phyloP scores from a whole-genome alignment of 2,329 filamentous ascomycete genomes.

The Geosmithia flava region DNA sequence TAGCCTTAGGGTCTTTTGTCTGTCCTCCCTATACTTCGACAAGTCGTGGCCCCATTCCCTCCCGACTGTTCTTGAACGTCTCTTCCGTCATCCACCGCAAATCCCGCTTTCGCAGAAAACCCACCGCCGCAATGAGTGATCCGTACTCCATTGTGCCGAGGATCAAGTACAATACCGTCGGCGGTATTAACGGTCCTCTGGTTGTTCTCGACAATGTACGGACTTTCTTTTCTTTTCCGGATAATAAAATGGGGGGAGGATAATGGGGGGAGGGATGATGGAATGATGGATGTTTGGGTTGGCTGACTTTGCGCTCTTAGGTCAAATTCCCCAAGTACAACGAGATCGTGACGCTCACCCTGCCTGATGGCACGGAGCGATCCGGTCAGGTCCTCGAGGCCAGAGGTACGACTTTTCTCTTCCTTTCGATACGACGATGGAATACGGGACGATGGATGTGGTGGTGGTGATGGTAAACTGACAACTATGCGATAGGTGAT shows the following conservation, averaged over 20 bases:
- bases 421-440: neutral
- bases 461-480: no score
- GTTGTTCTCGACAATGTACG: slow-evolving; percentile 91
- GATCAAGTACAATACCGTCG: slow-evolving; percentile 94
- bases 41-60: neutral
- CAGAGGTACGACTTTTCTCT: slow-evolving; percentile 52
- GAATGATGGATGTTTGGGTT: slow-evolving; percentile 1
- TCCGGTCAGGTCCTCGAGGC: slow-evolving; percentile 96
- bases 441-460: no score
- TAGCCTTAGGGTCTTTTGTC: neutral
- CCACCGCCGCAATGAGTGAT: slow-evolving; percentile 33
- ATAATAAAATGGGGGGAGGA: neutral
- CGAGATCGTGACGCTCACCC: slow-evolving; percentile 91
- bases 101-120: slow-evolving; percentile 4
- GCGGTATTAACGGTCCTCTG: slow-evolving; percentile 93
- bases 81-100: neutral
- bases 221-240: neutral
- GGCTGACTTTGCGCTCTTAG: slow-evolving; percentile 30
- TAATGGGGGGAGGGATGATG: slow-evolving; percentile 2
- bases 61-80: neutral
- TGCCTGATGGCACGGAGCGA: slow-evolving; percentile 87
- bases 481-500: slow-evolving; percentile 46
- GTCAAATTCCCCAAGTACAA: slow-evolving; percentile 98
- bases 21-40: no score
- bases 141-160: slow-evolving; percentile 47